Evolutionary conservation across 2,329 filamentous ascomycete genomes (phyloP).

Genomic region (Pyrenophora seminiperda): DNA sequence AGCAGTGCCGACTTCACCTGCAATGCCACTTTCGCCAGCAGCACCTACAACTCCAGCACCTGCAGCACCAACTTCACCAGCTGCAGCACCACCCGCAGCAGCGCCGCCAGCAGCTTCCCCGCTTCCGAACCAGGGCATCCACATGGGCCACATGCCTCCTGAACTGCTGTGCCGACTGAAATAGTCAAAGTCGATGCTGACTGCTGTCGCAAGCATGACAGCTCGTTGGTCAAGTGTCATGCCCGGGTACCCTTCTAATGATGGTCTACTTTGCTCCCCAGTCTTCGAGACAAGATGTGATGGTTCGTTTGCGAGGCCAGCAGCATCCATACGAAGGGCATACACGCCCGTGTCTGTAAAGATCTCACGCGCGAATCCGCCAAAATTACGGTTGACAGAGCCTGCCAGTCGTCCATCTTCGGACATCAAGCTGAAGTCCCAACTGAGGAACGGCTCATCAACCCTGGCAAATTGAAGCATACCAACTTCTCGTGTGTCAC

Average conservation of each 20-base stretch:
- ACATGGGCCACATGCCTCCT: conserved; percentile 54
- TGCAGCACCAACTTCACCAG: conserved; percentile 46
- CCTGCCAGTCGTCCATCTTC: conserved; percentile 60
- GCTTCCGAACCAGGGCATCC: conserved; percentile 55
- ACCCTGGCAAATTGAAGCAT: conserved; percentile 67
- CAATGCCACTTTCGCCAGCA: conserved; percentile 50
- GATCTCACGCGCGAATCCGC: conserved; percentile 65
- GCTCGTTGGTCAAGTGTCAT: conserved; percentile 71
- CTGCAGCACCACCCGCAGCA: conserved; percentile 47
- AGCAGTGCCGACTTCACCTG: conserved; percentile 56
- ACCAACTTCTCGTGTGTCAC: conserved; percentile 47
- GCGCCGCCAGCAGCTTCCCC: conserved; percentile 32
- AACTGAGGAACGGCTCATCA: conserved; percentile 66
- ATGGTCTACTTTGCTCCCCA: conserved; percentile 28
- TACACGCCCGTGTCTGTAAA: conserved; percentile 71
- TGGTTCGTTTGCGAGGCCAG: conserved; percentile 50
- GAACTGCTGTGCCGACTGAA: conserved; percentile 64
- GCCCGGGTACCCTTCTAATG: conserved; percentile 45
- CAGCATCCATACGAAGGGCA: conserved; percentile 67
- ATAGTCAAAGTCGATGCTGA: conserved; percentile 70
- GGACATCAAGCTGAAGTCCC: conserved; percentile 65
- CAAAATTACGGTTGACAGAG: conserved; percentile 67
- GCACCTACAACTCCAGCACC: conserved; percentile 49
- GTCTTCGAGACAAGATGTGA: conserved; percentile 49
- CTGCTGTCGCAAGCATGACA: conserved; percentile 69